Base-by-base conservation (phyloP, 192 early-diverging fungal genomes). In the Backusella australiensis region DNA sequence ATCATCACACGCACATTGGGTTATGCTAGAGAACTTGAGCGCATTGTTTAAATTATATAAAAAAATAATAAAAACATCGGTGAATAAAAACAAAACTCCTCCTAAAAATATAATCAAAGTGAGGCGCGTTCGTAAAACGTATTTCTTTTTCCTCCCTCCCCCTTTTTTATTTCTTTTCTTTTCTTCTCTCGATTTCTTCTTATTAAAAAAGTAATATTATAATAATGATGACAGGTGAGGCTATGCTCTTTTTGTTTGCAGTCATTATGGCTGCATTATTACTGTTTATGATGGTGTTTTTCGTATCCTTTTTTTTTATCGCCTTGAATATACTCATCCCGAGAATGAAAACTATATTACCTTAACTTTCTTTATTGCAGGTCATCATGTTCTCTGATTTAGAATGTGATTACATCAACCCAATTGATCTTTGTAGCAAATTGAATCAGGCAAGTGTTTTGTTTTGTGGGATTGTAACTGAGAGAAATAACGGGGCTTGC, bases 401-500 rank as follows among this genome's bases (percentile, higher is more conserved):
- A 72, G 94, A 99, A 88, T 96, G 94, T 86, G 98, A 99, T 79
- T 99, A 99, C 86, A 97, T 99, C 87, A 99, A 99, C 83, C 98
- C 98, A 14, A 99, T 99, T 77, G 98, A 99, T 82, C 90, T 99
- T 65, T 97, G 96, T 86, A 94, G 94, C 84, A 96, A 93, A 76
- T 88, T 99, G 80, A 99, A 99, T 83, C 93, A 92, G 86, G 95
- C 94, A 87, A 68, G 72, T 46, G 6, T 5, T 1, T 44, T 7
- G 56, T 59, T 59, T 53, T 21, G 19, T 59, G n/a, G 6, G 19
- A 56, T 1, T 63, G 26, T 19, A 7, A 29, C 1, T 53, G 23
- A 29, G 41, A 53, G 21, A 72, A 67, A 63, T 34, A 26, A 59
- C 63, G 32, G 52, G 35, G 53, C 29, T 42, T 38, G 23, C 56